Conservation (phyloP, 495 filamentous ascomycete genomes). For the Penicillium lividum region DNA sequence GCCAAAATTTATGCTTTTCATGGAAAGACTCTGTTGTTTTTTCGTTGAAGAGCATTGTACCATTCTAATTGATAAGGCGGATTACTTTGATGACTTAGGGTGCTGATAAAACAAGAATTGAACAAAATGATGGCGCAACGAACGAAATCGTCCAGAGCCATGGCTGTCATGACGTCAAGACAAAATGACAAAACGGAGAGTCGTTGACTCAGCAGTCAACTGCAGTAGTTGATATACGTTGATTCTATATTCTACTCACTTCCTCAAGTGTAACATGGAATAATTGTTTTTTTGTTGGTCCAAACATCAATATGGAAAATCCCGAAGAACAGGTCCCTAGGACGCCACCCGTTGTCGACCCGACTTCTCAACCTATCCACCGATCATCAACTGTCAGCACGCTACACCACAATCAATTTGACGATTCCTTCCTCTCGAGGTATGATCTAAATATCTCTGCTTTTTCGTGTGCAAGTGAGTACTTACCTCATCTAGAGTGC, state of each 20-base stretch:
- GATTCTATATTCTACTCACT: not conserved
- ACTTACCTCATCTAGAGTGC: not conserved
- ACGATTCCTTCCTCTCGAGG: not conserved
- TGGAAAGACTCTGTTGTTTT: too few relatives aligned
- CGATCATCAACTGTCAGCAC: conserved; percentile 4
- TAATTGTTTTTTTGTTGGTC: not conserved
- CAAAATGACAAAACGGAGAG: not conserved
- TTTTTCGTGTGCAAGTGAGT: not conserved
- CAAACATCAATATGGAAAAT: not conserved
- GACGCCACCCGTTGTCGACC: not conserved
- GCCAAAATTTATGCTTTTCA: too few relatives aligned
- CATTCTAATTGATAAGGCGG: too few relatives aligned
- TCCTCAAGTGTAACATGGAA: too few relatives aligned
- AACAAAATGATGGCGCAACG: too few relatives aligned
- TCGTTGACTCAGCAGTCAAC: not conserved
- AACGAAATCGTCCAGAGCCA: too few relatives aligned
- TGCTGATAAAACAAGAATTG: too few relatives aligned
- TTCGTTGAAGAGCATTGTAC: too few relatives aligned
- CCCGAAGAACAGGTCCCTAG: not conserved
- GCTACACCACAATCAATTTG: conserved; percentile 5
- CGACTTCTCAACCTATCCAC: not conserved
- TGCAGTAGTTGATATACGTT: not conserved
- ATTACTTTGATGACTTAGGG: too few relatives aligned
- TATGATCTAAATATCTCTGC: not conserved
- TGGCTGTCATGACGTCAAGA: not conserved